phyloP scores from a whole-genome alignment of 2,329 filamentous ascomycete genomes.

The Juglanconis sp. region DNA sequence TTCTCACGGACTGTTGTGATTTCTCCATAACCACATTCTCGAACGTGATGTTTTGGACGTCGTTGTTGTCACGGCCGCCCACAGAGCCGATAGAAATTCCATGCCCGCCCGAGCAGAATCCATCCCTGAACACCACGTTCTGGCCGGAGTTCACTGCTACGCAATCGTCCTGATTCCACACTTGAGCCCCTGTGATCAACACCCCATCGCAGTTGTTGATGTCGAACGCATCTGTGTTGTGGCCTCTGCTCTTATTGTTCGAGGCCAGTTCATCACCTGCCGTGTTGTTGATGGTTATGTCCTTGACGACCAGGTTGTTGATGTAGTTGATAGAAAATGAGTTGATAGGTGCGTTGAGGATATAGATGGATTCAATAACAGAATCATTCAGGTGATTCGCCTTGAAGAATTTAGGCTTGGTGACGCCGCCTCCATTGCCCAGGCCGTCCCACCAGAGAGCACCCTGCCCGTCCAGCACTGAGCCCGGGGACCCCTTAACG shows the following conservation, averaged over 20 bases:
- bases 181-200: constrained; percentile 46
- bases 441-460: not conserved
- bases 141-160: constrained; percentile 55
- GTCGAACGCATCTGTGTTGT: constrained; percentile 57
- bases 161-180: constrained; percentile 60
- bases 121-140: constrained; percentile 37
- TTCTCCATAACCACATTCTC: constrained; percentile 42
- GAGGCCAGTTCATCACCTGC: constrained; percentile 40
- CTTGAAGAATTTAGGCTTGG: constrained; percentile 62
- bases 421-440: constrained; percentile 57
- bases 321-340: constrained; percentile 44
- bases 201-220: constrained; percentile 44
- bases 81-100: constrained; percentile 59
- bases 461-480: not conserved
- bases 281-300: constrained; percentile 56
- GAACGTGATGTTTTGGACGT: no score
- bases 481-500: not conserved
- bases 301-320: constrained; percentile 41
- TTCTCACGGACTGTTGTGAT: constrained; percentile 32
- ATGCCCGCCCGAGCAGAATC: constrained; percentile 50
- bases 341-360: constrained; percentile 55
- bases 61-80: constrained; percentile 27
- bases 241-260: constrained; percentile 29
- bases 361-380: constrained; percentile 45
- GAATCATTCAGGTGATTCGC: constrained; percentile 50